Conservation (phyloP, 371 early-diverging fungal species). For the Mucor indicus region DNA sequence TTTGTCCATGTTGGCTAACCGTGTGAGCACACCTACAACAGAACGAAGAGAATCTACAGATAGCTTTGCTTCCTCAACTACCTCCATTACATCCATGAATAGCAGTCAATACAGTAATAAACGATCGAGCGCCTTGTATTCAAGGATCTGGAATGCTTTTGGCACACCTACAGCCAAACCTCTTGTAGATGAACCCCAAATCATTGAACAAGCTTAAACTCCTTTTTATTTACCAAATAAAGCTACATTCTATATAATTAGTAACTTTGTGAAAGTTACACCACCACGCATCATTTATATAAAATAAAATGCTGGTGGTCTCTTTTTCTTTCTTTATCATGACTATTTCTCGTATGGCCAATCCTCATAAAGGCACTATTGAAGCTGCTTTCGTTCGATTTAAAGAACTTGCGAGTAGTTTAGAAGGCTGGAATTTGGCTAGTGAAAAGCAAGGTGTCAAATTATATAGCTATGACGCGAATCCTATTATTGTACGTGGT, state of each 20-base stretch:
- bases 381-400: constrained; percentile 15
- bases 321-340: constrained; percentile 5
- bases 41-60: constrained; percentile 30
- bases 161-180: constrained; percentile 17
- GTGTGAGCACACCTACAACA: constrained; percentile 27
- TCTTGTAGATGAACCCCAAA: constrained; percentile 16
- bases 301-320: not conserved
- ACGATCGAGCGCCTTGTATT: constrained; percentile 47
- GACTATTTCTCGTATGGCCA: constrained; percentile 16
- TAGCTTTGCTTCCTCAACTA: constrained; percentile 38
- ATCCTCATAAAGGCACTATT: constrained; percentile 19
- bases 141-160: constrained; percentile 42
- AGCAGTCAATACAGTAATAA: constrained; percentile 30
- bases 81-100: constrained; percentile 32
- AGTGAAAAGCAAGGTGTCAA: constrained; percentile 25
- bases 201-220: not conserved
- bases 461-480: constrained; percentile 21
- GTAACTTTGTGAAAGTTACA: too few species aligned
- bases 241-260: not conserved
- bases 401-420: constrained; percentile 16
- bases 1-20: constrained; percentile 21
- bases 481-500: constrained; percentile 26
- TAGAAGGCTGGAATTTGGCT: constrained; percentile 25
- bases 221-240: not conserved
- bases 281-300: not conserved